Percentiles rank a stretch among this genome's conserved stretches.
These are phyloP conservation scores for Podospora comata DNA, from an alignment of 495 filamentous ascomycete genomes.

Conservation along the genomic window DNA sequence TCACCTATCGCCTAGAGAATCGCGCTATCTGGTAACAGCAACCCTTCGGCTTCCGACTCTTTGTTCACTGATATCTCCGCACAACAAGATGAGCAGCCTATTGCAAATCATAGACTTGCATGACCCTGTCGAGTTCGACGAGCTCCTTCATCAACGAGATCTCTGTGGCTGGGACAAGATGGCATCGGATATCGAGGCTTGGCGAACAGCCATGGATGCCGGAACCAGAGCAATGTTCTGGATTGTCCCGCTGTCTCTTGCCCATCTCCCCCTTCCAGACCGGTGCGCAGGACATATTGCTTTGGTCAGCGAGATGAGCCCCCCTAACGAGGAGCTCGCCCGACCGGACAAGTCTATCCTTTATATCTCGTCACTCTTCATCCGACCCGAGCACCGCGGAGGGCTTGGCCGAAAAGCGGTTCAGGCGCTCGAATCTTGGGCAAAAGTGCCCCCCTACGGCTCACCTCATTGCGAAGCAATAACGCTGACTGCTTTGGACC, in stretches of 20 bases:
- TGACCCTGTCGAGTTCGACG: not conserved
- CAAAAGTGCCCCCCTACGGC: slow-evolving; percentile 9
- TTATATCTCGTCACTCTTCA: slow-evolving; percentile 8
- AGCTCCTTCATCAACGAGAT: slow-evolving; percentile 12
- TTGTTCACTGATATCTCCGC: not conserved
- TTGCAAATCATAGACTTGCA: not conserved
- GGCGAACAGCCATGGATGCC: slow-evolving; percentile 9
- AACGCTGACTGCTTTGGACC: slow-evolving; percentile 8
- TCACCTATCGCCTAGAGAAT: not conserved
- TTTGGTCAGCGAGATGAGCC: not conserved
- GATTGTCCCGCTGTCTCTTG: slow-evolving; percentile 7
- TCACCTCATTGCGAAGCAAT: slow-evolving; percentile 7
- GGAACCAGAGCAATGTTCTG: slow-evolving; percentile 12
- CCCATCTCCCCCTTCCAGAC: not conserved
- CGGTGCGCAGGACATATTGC: slow-evolving; percentile 15
- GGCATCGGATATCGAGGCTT: not conserved
- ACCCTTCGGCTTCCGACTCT: not conserved
- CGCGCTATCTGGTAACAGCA: not conserved
- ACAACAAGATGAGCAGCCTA: not conserved
- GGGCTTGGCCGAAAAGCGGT: slow-evolving; percentile 9
- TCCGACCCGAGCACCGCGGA: slow-evolving; percentile 1
- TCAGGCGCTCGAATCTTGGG: not conserved
- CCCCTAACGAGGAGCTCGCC: slow-evolving; percentile 1
- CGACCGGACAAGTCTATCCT: not conserved
- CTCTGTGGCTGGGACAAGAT: slow-evolving; percentile 14